Percentiles rank a stretch among this genome's conserved stretches.
These are phyloP conservation scores for Colletotrichum liaoningense DNA, from an alignment of 2,329 filamentous ascomycete genomes.

Conservation along the genomic window DNA sequence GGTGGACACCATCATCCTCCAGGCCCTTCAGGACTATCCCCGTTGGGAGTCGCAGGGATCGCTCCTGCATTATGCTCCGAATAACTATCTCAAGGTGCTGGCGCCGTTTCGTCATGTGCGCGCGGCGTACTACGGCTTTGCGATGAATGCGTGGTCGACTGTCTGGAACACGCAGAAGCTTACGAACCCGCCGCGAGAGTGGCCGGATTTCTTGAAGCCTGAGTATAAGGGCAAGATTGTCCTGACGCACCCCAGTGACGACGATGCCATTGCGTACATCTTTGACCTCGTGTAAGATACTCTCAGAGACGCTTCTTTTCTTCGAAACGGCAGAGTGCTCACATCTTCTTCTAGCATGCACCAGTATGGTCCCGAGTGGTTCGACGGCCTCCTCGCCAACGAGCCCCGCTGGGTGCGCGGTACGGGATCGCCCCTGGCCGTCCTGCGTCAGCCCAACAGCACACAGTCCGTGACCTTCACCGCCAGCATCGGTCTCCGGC, in stretches of 20 bases:
- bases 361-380: slow-evolving; percentile 57
- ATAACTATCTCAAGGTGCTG: slow-evolving; percentile 56
- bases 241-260: slow-evolving; percentile 68
- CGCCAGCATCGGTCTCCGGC: slow-evolving; percentile 36
- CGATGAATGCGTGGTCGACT: slow-evolving; percentile 51
- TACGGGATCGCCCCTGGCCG: slow-evolving; percentile 52
- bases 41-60: slow-evolving; percentile 61
- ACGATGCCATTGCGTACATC: slow-evolving; percentile 64
- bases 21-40: slow-evolving; percentile 63
- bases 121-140: slow-evolving; percentile 54
- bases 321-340: too few species aligned
- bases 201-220: slow-evolving; percentile 56
- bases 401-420: slow-evolving; percentile 66
- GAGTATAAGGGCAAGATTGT: slow-evolving; percentile 65
- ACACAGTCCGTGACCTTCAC: slow-evolving; percentile 49
- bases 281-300: slow-evolving; percentile 57
- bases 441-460: slow-evolving; percentile 46
- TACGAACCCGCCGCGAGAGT: slow-evolving; percentile 48
- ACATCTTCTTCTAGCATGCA: slow-evolving; percentile 42
- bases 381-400: slow-evolving; percentile 58
- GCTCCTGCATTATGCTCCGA: slow-evolving; percentile 61
- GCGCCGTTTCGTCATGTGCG: slow-evolving; percentile 51
- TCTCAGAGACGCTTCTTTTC: too few species aligned
- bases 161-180: slow-evolving; percentile 49
- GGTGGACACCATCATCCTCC: slow-evolving; percentile 60